Evolutionary conservation across 2,329 filamentous ascomycete species (phyloP).

Genomic region (Keithomyces neogunnii): DNA sequence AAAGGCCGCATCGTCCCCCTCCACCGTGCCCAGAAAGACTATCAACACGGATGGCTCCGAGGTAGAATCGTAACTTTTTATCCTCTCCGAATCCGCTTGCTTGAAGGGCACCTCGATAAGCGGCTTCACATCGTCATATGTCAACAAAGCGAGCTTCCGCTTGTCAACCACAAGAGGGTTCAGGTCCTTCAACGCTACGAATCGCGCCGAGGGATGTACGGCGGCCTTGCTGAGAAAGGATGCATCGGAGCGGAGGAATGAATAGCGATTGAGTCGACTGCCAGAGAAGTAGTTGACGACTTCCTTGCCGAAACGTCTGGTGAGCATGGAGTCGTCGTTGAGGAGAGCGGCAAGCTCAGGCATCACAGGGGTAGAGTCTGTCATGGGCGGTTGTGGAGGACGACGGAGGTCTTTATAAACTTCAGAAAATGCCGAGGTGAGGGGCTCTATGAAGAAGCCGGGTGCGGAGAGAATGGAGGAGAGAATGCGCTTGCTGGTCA

Average conservation of each 20-base stretch:
- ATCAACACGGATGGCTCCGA: conserved; percentile 55
- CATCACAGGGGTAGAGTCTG: conserved; percentile 20
- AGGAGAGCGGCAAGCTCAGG: conserved; percentile 37
- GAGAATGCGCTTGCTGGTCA: no score
- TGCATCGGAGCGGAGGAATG: conserved; percentile 65
- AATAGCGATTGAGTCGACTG: conserved; percentile 68
- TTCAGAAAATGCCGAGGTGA: not conserved
- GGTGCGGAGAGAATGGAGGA: no score
- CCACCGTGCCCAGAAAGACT: conserved; percentile 79
- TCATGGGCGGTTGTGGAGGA: conserved; percentile 17
- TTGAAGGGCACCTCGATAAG: conserved; percentile 70
- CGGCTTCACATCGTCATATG: conserved; percentile 57
- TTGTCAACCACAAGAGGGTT: conserved; percentile 57
- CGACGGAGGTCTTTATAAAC: not conserved
- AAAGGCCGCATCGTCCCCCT: conserved; percentile 31
- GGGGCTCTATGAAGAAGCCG: no score
- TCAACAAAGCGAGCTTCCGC: conserved; percentile 57
- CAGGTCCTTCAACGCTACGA: conserved; percentile 73
- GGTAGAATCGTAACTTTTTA: conserved; percentile 66
- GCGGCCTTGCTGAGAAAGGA: conserved; percentile 63
- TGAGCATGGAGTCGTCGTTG: conserved; percentile 57
- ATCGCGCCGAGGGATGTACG: conserved; percentile 54
- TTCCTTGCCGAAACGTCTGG: conserved; percentile 70
- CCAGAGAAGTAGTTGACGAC: conserved; percentile 79
- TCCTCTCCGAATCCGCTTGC: conserved; percentile 61